phyloP scores from a whole-genome alignment of 352 stramenopile genomes.

The Phytophthora podocarpi region DNA sequence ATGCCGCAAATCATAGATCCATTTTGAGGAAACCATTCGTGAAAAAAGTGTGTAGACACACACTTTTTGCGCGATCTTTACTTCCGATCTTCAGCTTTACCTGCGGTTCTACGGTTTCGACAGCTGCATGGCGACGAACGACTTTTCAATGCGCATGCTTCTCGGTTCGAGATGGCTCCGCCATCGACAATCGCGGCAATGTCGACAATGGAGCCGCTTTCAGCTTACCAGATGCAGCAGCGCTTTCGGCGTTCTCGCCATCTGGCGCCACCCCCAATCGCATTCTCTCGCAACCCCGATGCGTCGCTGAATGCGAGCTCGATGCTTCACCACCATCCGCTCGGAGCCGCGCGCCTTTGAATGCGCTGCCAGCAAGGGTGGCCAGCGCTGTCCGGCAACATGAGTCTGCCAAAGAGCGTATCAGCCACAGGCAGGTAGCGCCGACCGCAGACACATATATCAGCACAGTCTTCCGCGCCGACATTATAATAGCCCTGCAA shows the following conservation, averaged over 20 bases:
- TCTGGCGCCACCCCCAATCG: slow-evolving; percentile 23
- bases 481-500: not conserved
- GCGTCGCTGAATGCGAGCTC: not conserved
- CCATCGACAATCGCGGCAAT: not conserved
- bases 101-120: slow-evolving; percentile 20
- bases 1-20: slow-evolving; percentile 9
- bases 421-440: slow-evolving; percentile 8
- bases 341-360: not conserved
- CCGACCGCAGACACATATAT: slow-evolving; percentile 10
- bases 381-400: not conserved
- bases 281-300: slow-evolving; percentile 26
- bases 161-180: not conserved
- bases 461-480: not conserved
- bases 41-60: slow-evolving; percentile 20
- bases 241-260: slow-evolving; percentile 5
- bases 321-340: slow-evolving; percentile 1
- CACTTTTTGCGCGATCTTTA: slow-evolving; percentile 4
- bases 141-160: not conserved
- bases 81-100: not conserved
- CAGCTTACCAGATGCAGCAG: slow-evolving; percentile 9
- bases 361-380: not conserved
- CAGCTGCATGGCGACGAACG: not conserved
- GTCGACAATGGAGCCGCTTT: too few relatives aligned
- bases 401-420: not conserved
- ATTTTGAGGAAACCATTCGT: slow-evolving; percentile 14